A percentile compares a stretch with the other conserved stretches of the same genome.
These are phyloP conservation scores for Fusarium ambrosium DNA, from an alignment of 2,329 filamentous ascomycete species.

Conservation along the genomic window DNA sequence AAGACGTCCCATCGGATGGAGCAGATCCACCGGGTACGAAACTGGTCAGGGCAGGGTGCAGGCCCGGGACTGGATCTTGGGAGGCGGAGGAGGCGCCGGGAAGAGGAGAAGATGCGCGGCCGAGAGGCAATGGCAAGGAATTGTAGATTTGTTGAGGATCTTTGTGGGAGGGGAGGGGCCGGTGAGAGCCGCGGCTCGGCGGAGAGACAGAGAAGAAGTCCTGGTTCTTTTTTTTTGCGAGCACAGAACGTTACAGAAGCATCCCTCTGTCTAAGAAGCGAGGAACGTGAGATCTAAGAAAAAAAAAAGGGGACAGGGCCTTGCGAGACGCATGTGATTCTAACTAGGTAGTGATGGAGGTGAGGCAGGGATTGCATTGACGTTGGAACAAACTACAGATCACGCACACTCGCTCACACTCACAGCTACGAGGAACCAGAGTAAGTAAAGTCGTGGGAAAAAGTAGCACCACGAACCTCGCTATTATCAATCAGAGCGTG, in stretches of 20 bases:
- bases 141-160: constrained; percentile 43
- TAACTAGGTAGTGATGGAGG: neutral
- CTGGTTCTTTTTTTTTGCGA: neutral
- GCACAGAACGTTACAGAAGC: neutral
- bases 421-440: neutral
- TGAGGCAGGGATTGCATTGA: constrained; percentile 13
- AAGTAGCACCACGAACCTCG: constrained; percentile 14
- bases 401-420: neutral
- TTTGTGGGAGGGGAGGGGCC: constrained; percentile 24
- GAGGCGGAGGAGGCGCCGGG: constrained; percentile 36
- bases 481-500: constrained; percentile 12
- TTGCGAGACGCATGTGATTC: constrained; percentile 16
- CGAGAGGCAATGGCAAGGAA: constrained; percentile 40
- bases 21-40: constrained; percentile 28
- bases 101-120: constrained; percentile 40
- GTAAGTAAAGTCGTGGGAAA: neutral
- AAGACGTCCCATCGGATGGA: constrained; percentile 6
- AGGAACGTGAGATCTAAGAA: neutral
- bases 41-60: constrained; percentile 15
- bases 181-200: constrained; percentile 28
- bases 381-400: neutral
- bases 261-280: neutral
- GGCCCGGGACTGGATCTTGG: constrained; percentile 24
- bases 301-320: neutral
- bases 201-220: constrained; percentile 13